Percentiles rank a stretch among this genome's conserved stretches.
phyloP scores from a whole-genome alignment of 371 early-diverging fungal species.

The Coemansia linderi region DNA sequence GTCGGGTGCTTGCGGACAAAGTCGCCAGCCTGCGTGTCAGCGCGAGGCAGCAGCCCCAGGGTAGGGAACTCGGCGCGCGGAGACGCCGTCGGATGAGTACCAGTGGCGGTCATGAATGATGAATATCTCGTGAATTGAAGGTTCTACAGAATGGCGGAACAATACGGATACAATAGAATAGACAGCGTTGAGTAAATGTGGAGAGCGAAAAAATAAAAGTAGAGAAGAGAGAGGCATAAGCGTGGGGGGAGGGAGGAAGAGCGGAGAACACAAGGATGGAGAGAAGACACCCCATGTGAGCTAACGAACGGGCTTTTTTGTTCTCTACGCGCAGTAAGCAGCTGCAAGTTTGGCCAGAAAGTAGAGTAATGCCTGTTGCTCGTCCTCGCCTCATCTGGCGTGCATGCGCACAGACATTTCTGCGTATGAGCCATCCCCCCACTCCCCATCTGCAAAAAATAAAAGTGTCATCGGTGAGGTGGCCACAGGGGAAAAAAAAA shows the following conservation, averaged over 20 bases:
- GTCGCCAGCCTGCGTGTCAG: slow-evolving; percentile 81
- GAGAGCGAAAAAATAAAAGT: not conserved
- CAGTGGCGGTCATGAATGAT: slow-evolving; percentile 48
- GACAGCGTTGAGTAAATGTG: slow-evolving; percentile 23
- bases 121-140: slow-evolving; percentile 9
- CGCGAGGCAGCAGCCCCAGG: slow-evolving; percentile 46
- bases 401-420: slow-evolving; percentile 3
- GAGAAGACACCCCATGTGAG: not conserved
- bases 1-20: slow-evolving; percentile 81
- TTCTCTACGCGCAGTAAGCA: not conserved
- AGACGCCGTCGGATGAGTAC: not conserved
- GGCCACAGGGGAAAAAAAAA: not conserved
- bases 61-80: slow-evolving; percentile 37
- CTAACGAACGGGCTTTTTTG: not conserved
- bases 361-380: not conserved
- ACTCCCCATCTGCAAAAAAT: not conserved
- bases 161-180: slow-evolving; percentile 34
- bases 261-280: not conserved
- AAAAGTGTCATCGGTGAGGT: slow-evolving; percentile 5
- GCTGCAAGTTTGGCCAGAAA: not conserved
- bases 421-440: not conserved
- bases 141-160: not conserved
- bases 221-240: not conserved
- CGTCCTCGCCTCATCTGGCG: not conserved
- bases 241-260: no score